A percentile compares a stretch with the other conserved stretches of the same genome.
phyloP scores from a whole-genome alignment of 148 eudicot species.

The Limonium bicolor region DNA sequence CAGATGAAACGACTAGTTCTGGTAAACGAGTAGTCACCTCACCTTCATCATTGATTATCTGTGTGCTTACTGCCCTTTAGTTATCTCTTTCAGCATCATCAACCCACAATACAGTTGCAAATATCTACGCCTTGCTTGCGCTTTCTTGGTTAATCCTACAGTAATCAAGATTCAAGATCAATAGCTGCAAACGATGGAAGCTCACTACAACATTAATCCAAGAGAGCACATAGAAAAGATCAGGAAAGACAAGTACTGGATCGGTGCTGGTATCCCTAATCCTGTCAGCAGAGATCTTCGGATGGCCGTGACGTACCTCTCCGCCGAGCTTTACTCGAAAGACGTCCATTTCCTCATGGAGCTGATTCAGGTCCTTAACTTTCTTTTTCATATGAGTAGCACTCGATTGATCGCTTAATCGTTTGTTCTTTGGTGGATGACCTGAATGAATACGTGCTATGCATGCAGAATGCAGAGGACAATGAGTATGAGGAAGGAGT shows the following conservation, averaged over 20 bases:
- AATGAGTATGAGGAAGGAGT: slow-evolving; percentile 48
- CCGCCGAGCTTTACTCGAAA: slow-evolving; percentile 39
- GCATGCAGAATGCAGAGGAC: slow-evolving; percentile 62
- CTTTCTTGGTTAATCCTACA: neutral
- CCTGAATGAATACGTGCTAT: neutral
- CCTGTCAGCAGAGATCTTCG: slow-evolving; percentile 22
- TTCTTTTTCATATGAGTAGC: too few relatives aligned
- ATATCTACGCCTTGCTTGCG: neutral
- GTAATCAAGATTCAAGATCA: neutral
- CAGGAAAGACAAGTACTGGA: slow-evolving; percentile 28
- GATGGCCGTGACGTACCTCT: slow-evolving; percentile 40
- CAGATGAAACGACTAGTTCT: too few relatives aligned
- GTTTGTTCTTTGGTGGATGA: neutral
- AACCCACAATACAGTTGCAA: neutral
- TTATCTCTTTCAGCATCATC: neutral
- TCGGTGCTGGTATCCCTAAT: slow-evolving; percentile 32
- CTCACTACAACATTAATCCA: slow-evolving; percentile 11
- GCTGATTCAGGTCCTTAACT: slow-evolving; percentile 37
- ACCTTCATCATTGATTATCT: too few relatives aligned
- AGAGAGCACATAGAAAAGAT: slow-evolving; percentile 42
- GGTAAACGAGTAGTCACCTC: too few relatives aligned
- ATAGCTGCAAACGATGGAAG: too few relatives aligned
- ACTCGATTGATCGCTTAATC: neutral
- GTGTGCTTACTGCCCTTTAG: neutral
- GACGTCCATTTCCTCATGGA: slow-evolving; percentile 29